Evolutionary conservation across 2,329 filamentous ascomycete genomes (phyloP), one percentile per base, ranked within the genome.

Genomic region (Hirsutella thompsonii): DNA sequence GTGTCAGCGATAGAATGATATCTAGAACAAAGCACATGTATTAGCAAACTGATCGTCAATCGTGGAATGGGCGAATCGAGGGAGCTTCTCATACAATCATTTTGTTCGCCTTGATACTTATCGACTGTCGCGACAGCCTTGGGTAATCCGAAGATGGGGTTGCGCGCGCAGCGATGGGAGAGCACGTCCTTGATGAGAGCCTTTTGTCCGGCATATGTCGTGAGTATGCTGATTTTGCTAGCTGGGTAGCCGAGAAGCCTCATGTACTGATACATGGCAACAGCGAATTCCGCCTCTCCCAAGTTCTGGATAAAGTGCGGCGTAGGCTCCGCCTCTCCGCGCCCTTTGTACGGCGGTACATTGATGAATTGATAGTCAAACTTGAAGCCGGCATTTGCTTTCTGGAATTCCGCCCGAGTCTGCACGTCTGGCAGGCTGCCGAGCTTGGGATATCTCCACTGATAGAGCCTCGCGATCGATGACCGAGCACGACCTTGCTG

Each of bases 41-140:
- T 16, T 42, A 28, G 43, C 58, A 44, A 60, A 53, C 42, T 18
- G 14, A 42, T 36, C n/a, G 4, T 11, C 30, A 16, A n/a, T n/a
- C n/a, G n/a, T n/a, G 21, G 2, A 28, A 41, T 43, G n/a, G 26
- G 21, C 36, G 20, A 19, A 20, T n/a, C n/a, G n/a, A 18, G 16
- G 30, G 21, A 29, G 20, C 18, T 23, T 32, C 42, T 77, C 83
- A 72, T 72, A 92, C 86, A 96, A 56, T 98, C 92, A 62, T 98
- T 98, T 63, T 98, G 92, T 68, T 98, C 92, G 58, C 92, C 93
- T 66, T 98, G 92, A 55, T 96, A 98, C 60, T 94, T 95, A 66
- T 98, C 92, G 47, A 98, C 90, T 5, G 93, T 98, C 3, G 86
- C 89, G 21, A 98, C 86, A 40, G 83, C 81, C 60, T 81, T 83